These are phyloP conservation scores for Xylaria acuta DNA, from an alignment of 495 filamentous ascomycete species.

Conservation along the genomic window DNA sequence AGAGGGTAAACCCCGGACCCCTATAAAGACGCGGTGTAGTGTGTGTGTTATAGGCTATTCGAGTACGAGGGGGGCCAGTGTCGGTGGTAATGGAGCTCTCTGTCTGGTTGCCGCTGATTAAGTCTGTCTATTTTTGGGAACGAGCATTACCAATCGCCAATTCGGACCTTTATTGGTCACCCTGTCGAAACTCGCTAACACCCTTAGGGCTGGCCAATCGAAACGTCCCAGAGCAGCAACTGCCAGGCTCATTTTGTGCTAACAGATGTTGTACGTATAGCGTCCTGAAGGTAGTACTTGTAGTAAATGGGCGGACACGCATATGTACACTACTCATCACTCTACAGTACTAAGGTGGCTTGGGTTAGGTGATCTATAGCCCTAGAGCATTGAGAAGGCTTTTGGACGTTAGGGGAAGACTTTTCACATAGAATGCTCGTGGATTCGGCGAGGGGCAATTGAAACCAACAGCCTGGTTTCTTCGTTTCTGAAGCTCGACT, in stretches of 20 bases:
- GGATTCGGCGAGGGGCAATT: neutral
- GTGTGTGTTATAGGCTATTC: slow-evolving; percentile 17
- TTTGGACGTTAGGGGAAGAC: neutral
- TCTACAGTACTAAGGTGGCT: neutral
- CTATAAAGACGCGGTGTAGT: slow-evolving; percentile 22
- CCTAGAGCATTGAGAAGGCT: neutral
- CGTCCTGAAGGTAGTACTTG: neutral
- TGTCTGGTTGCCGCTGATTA: slow-evolving; percentile 13
- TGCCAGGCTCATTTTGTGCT: slow-evolving; percentile 7
- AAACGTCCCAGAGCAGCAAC: slow-evolving; percentile 4
- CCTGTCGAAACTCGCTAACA: slow-evolving; percentile 1
- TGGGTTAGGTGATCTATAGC: no score
- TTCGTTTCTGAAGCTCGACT: neutral
- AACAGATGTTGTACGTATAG: neutral
- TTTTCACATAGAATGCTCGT: neutral
- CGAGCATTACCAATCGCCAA: slow-evolving; percentile 25
- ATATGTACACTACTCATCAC: neutral
- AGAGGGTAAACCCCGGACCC: slow-evolving; percentile 1
- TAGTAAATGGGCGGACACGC: neutral
- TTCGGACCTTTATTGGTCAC: slow-evolving; percentile 10
- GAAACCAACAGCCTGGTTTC: neutral
- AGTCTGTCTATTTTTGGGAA: slow-evolving; percentile 26
- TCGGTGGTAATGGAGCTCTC: neutral
- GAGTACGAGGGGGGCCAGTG: slow-evolving; percentile 9
- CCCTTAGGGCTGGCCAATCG: slow-evolving; percentile 26